A percentile compares a stretch with the other conserved stretches of the same genome.
These are phyloP conservation scores for Aspergillus ruber DNA, from an alignment of 2,329 filamentous ascomycete species.

Conservation along the genomic window DNA sequence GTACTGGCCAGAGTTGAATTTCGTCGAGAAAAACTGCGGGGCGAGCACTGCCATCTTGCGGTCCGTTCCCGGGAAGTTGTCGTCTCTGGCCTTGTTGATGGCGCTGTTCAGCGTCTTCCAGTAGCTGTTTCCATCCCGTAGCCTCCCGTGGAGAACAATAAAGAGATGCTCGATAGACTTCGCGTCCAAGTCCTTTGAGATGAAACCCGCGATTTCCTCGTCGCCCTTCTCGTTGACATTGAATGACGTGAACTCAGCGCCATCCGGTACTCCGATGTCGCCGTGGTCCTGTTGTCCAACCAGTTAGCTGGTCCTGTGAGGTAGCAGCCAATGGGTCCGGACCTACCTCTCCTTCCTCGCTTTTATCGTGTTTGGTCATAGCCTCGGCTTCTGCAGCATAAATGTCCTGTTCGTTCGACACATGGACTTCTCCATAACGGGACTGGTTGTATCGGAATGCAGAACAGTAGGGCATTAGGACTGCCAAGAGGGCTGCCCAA, in stretches of 20 bases:
- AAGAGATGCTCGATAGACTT: constrained; percentile 6
- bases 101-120: constrained; percentile 8
- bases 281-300: constrained; percentile 6
- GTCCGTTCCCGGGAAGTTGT: constrained; percentile 3
- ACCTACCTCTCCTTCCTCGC: constrained; percentile 1
- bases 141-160: constrained; percentile 9
- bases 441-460: constrained; percentile 2
- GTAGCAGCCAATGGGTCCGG: not conserved
- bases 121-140: constrained; percentile 10
- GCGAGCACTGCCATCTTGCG: constrained; percentile 10
- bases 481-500: constrained; percentile 4
- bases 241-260: constrained; percentile 8
- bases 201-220: constrained; percentile 9
- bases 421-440: constrained; percentile 1
- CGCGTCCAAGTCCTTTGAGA: constrained; percentile 5
- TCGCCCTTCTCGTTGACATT: constrained; percentile 3
- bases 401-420: constrained; percentile 5
- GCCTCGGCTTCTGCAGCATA: constrained; percentile 5
- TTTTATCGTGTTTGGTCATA: constrained; percentile 1
- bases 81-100: constrained; percentile 7
- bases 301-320: not conserved
- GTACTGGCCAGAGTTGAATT: constrained; percentile 10
- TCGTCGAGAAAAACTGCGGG: constrained; percentile 10
- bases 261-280: constrained; percentile 6
- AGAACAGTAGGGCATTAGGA: constrained; percentile 5